A percentile compares a stretch with the other conserved stretches of the same genome.
These are phyloP conservation scores for Hypoxylon crocopeplum DNA, from an alignment of 495 filamentous ascomycete species.

Conservation along the genomic window DNA sequence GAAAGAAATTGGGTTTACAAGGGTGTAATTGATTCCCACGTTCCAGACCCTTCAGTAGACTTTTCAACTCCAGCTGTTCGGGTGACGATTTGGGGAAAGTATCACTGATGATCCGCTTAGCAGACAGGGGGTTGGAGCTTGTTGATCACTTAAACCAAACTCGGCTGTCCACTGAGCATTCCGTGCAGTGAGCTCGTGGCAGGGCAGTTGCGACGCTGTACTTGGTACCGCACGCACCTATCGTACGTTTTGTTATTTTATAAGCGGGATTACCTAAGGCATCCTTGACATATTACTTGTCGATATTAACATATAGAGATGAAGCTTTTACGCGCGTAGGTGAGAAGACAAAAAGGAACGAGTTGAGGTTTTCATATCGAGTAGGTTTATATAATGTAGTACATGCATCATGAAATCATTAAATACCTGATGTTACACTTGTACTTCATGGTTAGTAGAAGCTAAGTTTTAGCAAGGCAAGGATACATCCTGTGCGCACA, in stretches of 20 bases:
- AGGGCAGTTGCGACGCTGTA: constrained; percentile 8
- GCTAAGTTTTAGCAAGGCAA: no score
- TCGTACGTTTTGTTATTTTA: not conserved
- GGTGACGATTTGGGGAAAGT: constrained; percentile 38
- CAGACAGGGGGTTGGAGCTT: constrained; percentile 20
- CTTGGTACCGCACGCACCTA: no score
- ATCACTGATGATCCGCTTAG: constrained; percentile 30
- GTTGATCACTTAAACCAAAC: constrained; percentile 35
- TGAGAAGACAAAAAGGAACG: no score
- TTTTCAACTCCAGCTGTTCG: constrained; percentile 33
- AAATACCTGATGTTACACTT: no score
- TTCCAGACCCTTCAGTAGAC: constrained; percentile 33
- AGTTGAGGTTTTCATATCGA: no score
- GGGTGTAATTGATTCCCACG: constrained; percentile 36
- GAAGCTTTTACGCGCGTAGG: no score
- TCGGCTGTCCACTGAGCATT: constrained; percentile 23
- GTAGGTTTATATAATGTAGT: no score
- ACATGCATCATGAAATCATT: no score
- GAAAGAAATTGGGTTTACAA: constrained; percentile 36
- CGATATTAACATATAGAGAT: no score
- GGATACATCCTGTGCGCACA: no score
- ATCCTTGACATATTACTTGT: not conserved
- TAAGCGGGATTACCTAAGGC: not conserved
- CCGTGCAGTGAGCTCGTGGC: constrained; percentile 17
- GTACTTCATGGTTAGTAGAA: no score